phyloP scores from a whole-genome alignment of 768 basidiomycete genomes.

The Phanerodontia chrysosporium region DNA sequence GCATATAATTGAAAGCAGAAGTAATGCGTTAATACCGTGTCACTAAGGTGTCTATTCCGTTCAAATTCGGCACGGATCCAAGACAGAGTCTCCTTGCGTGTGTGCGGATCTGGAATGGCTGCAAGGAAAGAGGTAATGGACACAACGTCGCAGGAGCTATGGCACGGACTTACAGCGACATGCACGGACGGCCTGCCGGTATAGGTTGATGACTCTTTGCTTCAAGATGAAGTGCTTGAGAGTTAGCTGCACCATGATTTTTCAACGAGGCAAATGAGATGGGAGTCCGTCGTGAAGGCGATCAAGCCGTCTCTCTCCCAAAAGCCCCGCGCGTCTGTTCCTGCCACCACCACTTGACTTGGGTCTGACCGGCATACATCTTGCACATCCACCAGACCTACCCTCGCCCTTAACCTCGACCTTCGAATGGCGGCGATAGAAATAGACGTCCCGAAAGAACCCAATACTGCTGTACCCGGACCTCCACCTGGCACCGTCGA shows the following conservation, averaged over 20 bases:
- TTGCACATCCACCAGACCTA: constrained; percentile 1
- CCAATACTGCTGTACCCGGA: not conserved
- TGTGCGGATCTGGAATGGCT: constrained; percentile 61
- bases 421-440: constrained; percentile 32
- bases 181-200: constrained; percentile 65
- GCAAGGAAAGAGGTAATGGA: not conserved
- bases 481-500: constrained; percentile 19
- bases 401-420: not conserved
- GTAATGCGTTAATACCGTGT: constrained; percentile 40
- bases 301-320: constrained; percentile 5
- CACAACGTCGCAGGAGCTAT: constrained; percentile 6
- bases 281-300: constrained; percentile 2
- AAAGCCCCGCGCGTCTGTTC: constrained; percentile 5
- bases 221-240: constrained; percentile 76
- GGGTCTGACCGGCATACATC: constrained; percentile 5
- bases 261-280: not conserved
- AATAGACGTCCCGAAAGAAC: constrained; percentile 6
- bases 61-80: constrained; percentile 78
- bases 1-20: not conserved
- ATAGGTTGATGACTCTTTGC: constrained; percentile 55
- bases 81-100: constrained; percentile 59
- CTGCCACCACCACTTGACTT: constrained; percentile 5
- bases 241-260: constrained; percentile 26
- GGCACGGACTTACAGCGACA: constrained; percentile 47
- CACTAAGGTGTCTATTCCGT: constrained; percentile 50